Evolutionary conservation across 2,329 filamentous ascomycete genomes (phyloP).

Genomic region (Hymenoscyphus albidus): DNA sequence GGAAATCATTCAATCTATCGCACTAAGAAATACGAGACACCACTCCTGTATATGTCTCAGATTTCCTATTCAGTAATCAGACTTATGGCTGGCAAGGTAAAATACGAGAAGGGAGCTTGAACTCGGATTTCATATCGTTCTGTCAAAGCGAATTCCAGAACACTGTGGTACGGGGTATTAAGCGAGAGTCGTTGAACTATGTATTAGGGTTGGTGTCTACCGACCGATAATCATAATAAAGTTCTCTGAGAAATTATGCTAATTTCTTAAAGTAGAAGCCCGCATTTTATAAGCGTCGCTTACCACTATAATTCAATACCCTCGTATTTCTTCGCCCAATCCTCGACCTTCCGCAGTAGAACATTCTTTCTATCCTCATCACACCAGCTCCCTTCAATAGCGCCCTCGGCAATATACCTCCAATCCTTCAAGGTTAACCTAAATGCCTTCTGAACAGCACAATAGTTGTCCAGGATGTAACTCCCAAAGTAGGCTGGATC

Average conservation of each 20-base stretch:
- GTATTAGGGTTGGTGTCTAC: not conserved
- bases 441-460: slow-evolving; percentile 70
- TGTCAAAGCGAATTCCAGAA: too few species aligned
- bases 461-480: slow-evolving; percentile 73
- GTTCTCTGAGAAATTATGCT: too few species aligned
- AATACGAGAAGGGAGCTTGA: too few species aligned
- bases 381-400: slow-evolving; percentile 69
- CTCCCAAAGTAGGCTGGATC: slow-evolving; percentile 61
- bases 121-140: too few species aligned
- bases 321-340: slow-evolving; percentile 33
- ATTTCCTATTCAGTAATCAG: too few species aligned
- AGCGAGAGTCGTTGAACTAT: not conserved
- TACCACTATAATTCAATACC: not conserved
- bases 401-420: slow-evolving; percentile 57
- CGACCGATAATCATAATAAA: too few species aligned
- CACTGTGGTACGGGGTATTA: too few species aligned
- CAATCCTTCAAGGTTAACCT: slow-evolving; percentile 60
- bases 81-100: too few species aligned
- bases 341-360: slow-evolving; percentile 47
- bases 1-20: too few species aligned
- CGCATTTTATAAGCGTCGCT: not conserved
- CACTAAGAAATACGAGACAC: too few species aligned
- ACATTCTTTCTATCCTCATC: slow-evolving; percentile 56
- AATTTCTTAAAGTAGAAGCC: not conserved
- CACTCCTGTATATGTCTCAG: too few species aligned